phyloP scores from a whole-genome alignment of 805 yeast species.

The Torulaspora franciscae region DNA sequence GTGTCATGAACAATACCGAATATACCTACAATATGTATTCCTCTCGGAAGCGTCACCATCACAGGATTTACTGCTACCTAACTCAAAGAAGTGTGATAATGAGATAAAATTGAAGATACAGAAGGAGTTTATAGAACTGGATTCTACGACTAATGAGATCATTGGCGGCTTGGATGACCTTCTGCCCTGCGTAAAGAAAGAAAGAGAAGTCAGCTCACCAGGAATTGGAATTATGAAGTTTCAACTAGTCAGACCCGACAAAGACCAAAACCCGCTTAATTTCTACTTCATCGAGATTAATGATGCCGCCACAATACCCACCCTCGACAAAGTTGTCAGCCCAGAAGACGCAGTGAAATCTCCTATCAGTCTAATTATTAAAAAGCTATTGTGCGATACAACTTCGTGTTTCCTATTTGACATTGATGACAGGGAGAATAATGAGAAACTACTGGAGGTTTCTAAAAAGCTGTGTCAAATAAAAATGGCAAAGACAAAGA shows the following conservation, averaged over 20 bases:
- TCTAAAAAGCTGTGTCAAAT: conserved; percentile 18
- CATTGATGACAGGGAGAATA: conserved; percentile 20
- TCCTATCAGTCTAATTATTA: conserved; percentile 29
- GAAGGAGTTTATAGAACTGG: conserved; percentile 22
- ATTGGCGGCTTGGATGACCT: conserved; percentile 11
- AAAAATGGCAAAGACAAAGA: conserved; percentile 13
- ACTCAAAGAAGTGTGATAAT: conserved; percentile 9
- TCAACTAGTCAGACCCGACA: conserved; percentile 11
- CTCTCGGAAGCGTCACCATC: conserved; percentile 28
- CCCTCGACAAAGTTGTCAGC: conserved; percentile 10
- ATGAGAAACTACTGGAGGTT: conserved; percentile 16
- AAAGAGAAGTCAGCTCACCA: conserved; percentile 3
- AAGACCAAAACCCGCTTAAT: conserved; percentile 10
- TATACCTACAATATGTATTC: conserved; percentile 26
- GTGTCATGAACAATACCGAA: conserved; percentile 16
- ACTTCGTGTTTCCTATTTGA: conserved; percentile 37
- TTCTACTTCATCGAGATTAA: conserved; percentile 29
- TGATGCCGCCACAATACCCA: conserved; percentile 16
- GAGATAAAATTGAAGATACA: conserved; percentile 25
- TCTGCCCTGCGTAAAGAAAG: conserved; percentile 6
- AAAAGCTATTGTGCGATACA: conserved; percentile 33
- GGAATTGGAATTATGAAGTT: conserved; percentile 25
- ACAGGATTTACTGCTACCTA: conserved; percentile 19
- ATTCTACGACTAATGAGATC: conserved; percentile 15
- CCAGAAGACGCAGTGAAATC: conserved; percentile 12